A percentile compares a stretch with the other conserved stretches of the same genome.
Conservation (phyloP, 495 filamentous ascomycete genomes). For the Tricharina praecox region DNA sequence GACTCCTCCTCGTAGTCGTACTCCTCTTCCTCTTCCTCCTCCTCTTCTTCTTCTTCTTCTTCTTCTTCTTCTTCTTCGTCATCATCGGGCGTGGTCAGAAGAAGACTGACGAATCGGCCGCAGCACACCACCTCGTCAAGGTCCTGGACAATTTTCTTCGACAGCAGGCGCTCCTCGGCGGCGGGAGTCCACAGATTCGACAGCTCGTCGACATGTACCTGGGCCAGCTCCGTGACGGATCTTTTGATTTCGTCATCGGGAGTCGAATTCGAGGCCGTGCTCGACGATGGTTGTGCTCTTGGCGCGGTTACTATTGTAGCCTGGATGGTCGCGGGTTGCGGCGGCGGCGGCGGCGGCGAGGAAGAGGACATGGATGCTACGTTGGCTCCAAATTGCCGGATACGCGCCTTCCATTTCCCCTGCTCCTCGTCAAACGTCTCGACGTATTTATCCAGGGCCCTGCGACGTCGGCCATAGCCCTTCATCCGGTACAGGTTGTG, state of each 20-base stretch:
- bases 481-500: conserved; percentile 21
- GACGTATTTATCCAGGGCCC: conserved; percentile 22
- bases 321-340: neutral
- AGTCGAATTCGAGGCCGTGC: neutral
- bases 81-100: conserved; percentile 16
- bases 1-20: conserved; percentile 14
- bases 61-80: conserved; percentile 24
- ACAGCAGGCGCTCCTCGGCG: conserved; percentile 18
- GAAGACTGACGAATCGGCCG: conserved; percentile 18
- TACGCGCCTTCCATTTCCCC: too few species aligned
- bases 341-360: neutral
- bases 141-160: conserved; percentile 16
- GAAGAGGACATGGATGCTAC: too few species aligned
- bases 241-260: neutral
- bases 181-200: conserved; percentile 23
- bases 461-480: conserved; percentile 17
- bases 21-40: conserved; percentile 17
- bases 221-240: neutral
- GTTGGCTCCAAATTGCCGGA: neutral
- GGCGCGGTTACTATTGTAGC: neutral
- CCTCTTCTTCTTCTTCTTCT: conserved; percentile 12
- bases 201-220: conserved; percentile 12
- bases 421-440: conserved; percentile 15
- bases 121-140: conserved; percentile 25
- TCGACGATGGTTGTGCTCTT: neutral